Conservation (phyloP, 2,329 filamentous ascomycete species). For the Onygenales sp. region DNA sequence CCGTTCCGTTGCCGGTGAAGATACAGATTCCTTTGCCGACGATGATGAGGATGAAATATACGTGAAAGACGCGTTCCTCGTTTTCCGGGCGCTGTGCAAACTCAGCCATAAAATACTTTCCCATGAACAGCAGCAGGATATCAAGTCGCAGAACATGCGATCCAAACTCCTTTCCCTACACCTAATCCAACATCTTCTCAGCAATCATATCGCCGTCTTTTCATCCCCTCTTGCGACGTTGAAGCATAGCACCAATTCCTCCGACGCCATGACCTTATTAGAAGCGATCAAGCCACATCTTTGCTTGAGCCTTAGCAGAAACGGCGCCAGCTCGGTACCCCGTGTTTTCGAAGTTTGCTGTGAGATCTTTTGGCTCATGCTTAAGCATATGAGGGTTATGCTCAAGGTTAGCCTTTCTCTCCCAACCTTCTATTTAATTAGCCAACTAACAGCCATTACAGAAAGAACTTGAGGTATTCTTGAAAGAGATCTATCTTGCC, state of each 20-base stretch:
- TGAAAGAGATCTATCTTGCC: slow-evolving; percentile 93
- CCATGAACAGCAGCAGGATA: slow-evolving; percentile 83
- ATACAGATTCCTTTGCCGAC: slow-evolving; percentile 35
- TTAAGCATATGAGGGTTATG: slow-evolving; percentile 84
- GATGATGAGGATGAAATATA: slow-evolving; percentile 88
- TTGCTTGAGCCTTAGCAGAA: slow-evolving; percentile 86
- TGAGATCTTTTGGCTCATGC: slow-evolving; percentile 96
- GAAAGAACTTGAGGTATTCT: slow-evolving; percentile 96
- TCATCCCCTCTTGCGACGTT: slow-evolving; percentile 88
- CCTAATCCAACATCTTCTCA: slow-evolving; percentile 87
- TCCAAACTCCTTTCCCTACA: slow-evolving; percentile 94
- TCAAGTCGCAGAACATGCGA: slow-evolving; percentile 91
- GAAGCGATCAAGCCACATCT: slow-evolving; percentile 96
- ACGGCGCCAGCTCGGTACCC: slow-evolving; percentile 87
- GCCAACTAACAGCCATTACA: slow-evolving; percentile 25
- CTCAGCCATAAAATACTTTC: slow-evolving; percentile 85
- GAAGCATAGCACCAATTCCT: slow-evolving; percentile 77
- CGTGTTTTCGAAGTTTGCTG: slow-evolving; percentile 90
- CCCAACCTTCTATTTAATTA: background rate
- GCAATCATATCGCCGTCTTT: slow-evolving; percentile 87
- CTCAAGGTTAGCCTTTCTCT: slow-evolving; percentile 61
- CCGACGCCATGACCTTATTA: slow-evolving; percentile 73
- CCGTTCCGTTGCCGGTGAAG: slow-evolving; percentile 33
- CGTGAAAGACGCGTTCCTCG: slow-evolving; percentile 90
- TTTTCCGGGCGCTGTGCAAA: slow-evolving; percentile 96